Conservation (phyloP, 148 eudicot species). For the Heliosperma pusillum region DNA sequence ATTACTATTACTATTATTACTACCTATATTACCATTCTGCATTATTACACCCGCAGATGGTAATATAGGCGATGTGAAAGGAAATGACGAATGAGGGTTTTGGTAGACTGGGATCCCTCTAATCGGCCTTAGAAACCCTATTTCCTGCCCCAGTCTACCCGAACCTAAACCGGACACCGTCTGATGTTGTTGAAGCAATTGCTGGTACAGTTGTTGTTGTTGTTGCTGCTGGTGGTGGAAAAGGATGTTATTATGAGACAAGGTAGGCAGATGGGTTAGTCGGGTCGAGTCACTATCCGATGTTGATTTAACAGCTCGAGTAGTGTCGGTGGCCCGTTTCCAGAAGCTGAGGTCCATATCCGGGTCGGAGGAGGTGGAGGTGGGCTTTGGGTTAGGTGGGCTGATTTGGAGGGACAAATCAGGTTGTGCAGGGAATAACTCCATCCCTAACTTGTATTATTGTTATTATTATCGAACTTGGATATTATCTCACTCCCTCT, state of each 20-base stretch:
- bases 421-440: constrained; percentile 94
- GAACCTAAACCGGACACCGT: not conserved
- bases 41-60: not conserved
- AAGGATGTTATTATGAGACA: not conserved
- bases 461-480: not conserved
- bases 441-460: constrained; percentile 37
- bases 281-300: constrained; percentile 37
- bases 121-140: constrained; percentile 64
- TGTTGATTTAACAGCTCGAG: not conserved
- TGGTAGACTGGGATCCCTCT: constrained; percentile 91
- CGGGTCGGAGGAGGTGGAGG: constrained; percentile 33
- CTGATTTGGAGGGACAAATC: constrained; percentile 94
- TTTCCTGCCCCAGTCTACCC: constrained; percentile 33
- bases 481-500: too few relatives aligned
- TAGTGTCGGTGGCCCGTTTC: constrained; percentile 29
- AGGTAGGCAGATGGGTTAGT: not conserved
- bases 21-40: not conserved
- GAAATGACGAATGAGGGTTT: constrained; percentile 53
- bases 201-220: constrained; percentile 22
- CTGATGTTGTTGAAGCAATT: constrained; percentile 22
- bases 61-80: constrained; percentile 30
- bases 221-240: constrained; percentile 25
- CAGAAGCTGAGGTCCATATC: constrained; percentile 52
- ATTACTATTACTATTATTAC: constrained; percentile 15
- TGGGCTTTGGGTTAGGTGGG: constrained; percentile 52